Percentiles rank a stretch among this genome's conserved stretches.
Evolutionary conservation across 192 early-diverging fungal genomes (phyloP).

Genomic region (Backusella macrospora): DNA sequence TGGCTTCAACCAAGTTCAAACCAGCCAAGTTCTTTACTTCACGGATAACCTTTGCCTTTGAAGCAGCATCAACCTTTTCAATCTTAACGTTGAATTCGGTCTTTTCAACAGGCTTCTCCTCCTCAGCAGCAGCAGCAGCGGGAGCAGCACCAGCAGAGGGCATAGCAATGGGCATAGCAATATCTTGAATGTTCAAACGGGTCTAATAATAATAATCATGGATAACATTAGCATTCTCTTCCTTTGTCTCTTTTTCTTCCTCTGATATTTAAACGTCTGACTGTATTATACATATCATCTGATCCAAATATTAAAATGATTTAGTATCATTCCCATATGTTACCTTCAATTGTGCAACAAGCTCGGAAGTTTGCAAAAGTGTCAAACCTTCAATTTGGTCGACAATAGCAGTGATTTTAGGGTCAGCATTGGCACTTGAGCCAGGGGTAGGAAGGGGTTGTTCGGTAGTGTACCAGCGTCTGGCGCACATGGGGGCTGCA

Average conservation of each 20-base stretch:
- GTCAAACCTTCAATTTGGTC: conserved; percentile 91
- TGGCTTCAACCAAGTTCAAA: conserved; percentile 96
- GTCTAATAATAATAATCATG: conserved; percentile 51
- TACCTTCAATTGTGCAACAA: conserved; percentile 91
- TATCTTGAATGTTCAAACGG: conserved; percentile 90
- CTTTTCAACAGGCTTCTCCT: conserved; percentile 91
- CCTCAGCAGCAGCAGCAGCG: conserved; percentile 69
- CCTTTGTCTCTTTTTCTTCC: conserved; percentile 25
- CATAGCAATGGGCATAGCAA: conserved; percentile 79
- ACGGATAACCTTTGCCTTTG: conserved; percentile 98
- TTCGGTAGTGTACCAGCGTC: conserved; percentile 45
- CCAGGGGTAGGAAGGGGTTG: conserved; percentile 66
- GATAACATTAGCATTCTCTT: not conserved
- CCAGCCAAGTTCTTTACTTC: conserved; percentile 96
- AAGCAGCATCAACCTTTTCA: conserved; percentile 90
- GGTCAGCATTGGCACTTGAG: conserved; percentile 52
- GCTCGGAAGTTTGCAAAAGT: conserved; percentile 88
- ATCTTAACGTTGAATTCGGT: conserved; percentile 95
- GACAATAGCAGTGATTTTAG: conserved; percentile 84
- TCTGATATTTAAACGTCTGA: not conserved
- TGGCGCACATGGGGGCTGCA: conserved; percentile 24
- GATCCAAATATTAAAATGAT: not conserved
- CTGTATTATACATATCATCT: not conserved
- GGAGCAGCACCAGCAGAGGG: conserved; percentile 62
- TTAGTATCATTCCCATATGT: not conserved